These are phyloP conservation scores for Phytophthora podocarpi DNA, from an alignment of 352 stramenopile genomes.

Conservation along the genomic window DNA sequence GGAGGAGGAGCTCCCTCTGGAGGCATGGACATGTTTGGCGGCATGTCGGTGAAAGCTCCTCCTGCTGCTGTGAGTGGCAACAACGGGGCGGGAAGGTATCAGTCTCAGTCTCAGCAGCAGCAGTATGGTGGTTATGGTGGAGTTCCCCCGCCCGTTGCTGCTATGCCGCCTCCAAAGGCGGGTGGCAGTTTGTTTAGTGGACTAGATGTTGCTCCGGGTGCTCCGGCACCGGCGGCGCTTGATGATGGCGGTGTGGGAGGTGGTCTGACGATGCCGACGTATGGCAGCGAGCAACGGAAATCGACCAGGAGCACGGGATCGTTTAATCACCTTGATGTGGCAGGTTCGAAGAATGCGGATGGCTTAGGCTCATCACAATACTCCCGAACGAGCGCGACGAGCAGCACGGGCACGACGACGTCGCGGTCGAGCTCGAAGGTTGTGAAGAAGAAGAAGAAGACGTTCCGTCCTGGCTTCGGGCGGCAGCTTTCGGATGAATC, in stretches of 20 bases:
- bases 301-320: slow-evolving; percentile 40
- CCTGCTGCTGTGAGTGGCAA: slow-evolving; percentile 11
- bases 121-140: slow-evolving; percentile 44
- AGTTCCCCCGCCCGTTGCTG: not conserved
- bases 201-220: slow-evolving; percentile 47
- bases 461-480: slow-evolving; percentile 82
- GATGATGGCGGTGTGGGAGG: slow-evolving; percentile 22
- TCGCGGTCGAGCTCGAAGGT: slow-evolving; percentile 49
- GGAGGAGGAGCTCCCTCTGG: slow-evolving; percentile 1
- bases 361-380: slow-evolving; percentile 20
- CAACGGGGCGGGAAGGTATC: slow-evolving; percentile 20
- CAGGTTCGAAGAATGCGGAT: slow-evolving; percentile 17
- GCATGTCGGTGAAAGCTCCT: slow-evolving; percentile 67
- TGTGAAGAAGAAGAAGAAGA: slow-evolving; percentile 83
- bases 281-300: slow-evolving; percentile 47
- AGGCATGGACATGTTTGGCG: slow-evolving; percentile 73
- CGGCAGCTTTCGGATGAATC: slow-evolving; percentile 87
- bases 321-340: slow-evolving; percentile 73
- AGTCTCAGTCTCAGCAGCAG: slow-evolving; percentile 12
- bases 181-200: slow-evolving; percentile 54
- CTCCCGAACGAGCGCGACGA: slow-evolving; percentile 32
- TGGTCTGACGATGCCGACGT: slow-evolving; percentile 15
- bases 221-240: slow-evolving; percentile 5
- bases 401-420: slow-evolving; percentile 33
- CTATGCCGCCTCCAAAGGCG: slow-evolving; percentile 3